Conservation (phyloP, 805 yeast species). For the Yamadazyma ubonensis region DNA sequence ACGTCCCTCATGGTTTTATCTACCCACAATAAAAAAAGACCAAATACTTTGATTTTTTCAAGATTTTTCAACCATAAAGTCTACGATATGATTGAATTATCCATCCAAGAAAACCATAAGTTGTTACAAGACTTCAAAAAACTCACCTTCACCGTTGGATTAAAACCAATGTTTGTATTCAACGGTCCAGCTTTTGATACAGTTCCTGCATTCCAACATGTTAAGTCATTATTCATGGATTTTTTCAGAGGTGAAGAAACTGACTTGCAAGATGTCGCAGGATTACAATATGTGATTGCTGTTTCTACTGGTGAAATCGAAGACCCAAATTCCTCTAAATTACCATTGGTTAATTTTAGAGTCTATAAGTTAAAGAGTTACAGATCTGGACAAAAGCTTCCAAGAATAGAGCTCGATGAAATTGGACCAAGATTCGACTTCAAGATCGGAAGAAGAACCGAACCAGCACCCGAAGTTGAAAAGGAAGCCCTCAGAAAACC, state of each 20-base stretch:
- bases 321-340: constrained; percentile 64
- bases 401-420: constrained; percentile 92
- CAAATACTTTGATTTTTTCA: constrained; percentile 82
- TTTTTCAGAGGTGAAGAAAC: constrained; percentile 85
- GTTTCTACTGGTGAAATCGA: constrained; percentile 73
- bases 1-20: constrained; percentile 78
- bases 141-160: constrained; percentile 78
- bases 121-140: constrained; percentile 78
- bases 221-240: constrained; percentile 87
- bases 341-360: constrained; percentile 85
- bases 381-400: constrained; percentile 82
- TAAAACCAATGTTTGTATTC: constrained; percentile 92
- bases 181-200: constrained; percentile 90
- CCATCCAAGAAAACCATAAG: constrained; percentile 63
- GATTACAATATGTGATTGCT: constrained; percentile 87
- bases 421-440: constrained; percentile 95
- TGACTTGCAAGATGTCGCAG: constrained; percentile 87
- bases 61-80: constrained; percentile 89
- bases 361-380: constrained; percentile 83
- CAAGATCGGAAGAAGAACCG: constrained; percentile 80
- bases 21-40: constrained; percentile 85
- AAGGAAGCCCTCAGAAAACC: constrained; percentile 85
- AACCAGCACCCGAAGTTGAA: constrained; percentile 82
- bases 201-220: constrained; percentile 80
- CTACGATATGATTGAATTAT: constrained; percentile 91